A percentile compares a stretch with the other conserved stretches of the same genome.
Evolutionary conservation across 176 grass and related monocot species (phyloP).

Genomic region (Carex myosuroides): DNA sequence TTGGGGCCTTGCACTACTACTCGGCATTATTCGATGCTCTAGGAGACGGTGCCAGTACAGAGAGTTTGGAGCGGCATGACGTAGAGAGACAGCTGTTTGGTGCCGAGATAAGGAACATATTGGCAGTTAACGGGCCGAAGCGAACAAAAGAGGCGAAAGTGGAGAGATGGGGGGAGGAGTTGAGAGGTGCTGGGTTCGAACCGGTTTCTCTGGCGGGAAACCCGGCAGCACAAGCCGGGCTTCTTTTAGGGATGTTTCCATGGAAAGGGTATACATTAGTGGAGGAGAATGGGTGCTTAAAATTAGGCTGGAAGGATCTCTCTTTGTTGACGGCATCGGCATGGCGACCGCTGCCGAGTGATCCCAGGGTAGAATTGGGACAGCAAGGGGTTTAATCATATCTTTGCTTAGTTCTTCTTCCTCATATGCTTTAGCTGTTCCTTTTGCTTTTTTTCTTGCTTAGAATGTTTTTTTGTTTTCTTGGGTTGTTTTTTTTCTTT

Average conservation of each 20-base stretch:
- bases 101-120: slow-evolving; percentile 89
- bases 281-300: slow-evolving; percentile 64
- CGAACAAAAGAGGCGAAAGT: slow-evolving; percentile 70
- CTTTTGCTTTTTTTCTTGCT: not conserved
- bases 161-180: slow-evolving; percentile 73
- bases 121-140: slow-evolving; percentile 71
- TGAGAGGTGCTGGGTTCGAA: slow-evolving; percentile 49
- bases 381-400: not conserved
- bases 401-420: not conserved
- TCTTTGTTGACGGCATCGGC: slow-evolving; percentile 84
- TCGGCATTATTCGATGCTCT: slow-evolving; percentile 89
- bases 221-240: slow-evolving; percentile 64
- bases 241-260: slow-evolving; percentile 81
- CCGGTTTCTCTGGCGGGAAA: slow-evolving; percentile 63
- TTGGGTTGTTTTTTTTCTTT: not conserved
- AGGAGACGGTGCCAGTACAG: slow-evolving; percentile 40
- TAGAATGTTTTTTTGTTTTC: not conserved
- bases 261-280: slow-evolving; percentile 88
- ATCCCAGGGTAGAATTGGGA: not conserved
- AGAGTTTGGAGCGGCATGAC: slow-evolving; percentile 39
- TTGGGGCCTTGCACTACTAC: slow-evolving; percentile 95
- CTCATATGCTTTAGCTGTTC: not conserved
- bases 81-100: slow-evolving; percentile 78
- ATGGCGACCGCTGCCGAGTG: slow-evolving; percentile 18
- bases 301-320: slow-evolving; percentile 91